Evolutionary conservation across 2,329 filamentous ascomycete genomes (phyloP).

Genomic region (Helminthosporium solani): DNA sequence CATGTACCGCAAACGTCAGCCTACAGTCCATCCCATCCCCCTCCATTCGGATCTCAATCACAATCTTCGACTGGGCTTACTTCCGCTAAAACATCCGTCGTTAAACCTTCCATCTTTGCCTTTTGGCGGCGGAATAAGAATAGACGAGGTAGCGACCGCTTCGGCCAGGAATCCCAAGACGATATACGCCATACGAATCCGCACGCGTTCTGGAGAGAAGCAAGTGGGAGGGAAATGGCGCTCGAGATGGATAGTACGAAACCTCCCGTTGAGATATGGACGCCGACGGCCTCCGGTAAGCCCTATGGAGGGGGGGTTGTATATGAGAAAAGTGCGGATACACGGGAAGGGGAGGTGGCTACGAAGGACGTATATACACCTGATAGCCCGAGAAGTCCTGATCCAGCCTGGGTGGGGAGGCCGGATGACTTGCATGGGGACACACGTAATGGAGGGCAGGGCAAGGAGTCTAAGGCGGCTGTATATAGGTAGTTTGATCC

Average conservation of each 20-base stretch:
- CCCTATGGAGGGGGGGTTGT: neutral
- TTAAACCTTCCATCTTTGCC: neutral
- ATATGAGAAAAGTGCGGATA: neutral
- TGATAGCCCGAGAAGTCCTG: too few species aligned
- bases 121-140: neutral
- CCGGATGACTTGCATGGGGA: too few species aligned
- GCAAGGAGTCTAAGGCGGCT: too few species aligned
- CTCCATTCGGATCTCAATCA: neutral
- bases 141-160: neutral
- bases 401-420: too few species aligned
- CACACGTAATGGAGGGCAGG: too few species aligned
- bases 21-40: neutral
- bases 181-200: neutral
- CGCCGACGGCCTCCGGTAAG: neutral
- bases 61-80: neutral
- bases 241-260: constrained; percentile 1
- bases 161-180: neutral
- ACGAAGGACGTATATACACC: too few species aligned
- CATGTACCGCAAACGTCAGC: neutral
- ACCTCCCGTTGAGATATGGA: constrained; percentile 3
- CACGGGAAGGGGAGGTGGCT: neutral
- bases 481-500: too few species aligned
- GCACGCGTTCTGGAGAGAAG: constrained; percentile 3
- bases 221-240: constrained; percentile 3
- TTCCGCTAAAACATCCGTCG: neutral